A percentile compares a stretch with the other conserved stretches of the same genome.
phyloP scores from a whole-genome alignment of 1,139 yeast species.

The Hansenula anomala region DNA sequence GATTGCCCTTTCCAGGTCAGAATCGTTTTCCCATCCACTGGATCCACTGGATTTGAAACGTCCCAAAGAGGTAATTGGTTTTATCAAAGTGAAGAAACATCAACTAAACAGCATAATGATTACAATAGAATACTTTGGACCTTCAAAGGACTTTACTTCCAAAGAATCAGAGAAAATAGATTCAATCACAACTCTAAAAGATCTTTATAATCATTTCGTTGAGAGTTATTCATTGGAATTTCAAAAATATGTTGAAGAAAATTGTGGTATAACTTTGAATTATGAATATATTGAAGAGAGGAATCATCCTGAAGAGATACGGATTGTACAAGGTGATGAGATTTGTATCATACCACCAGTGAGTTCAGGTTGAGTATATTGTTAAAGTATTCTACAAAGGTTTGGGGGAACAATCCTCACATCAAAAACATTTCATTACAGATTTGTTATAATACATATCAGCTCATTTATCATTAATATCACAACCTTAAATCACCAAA shows the following conservation, averaged over 20 bases:
- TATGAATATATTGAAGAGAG: slow-evolving; percentile 12
- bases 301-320: background rate
- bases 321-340: slow-evolving; percentile 7
- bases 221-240: slow-evolving; percentile 5
- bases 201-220: slow-evolving; percentile 3
- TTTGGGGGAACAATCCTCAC: too few species aligned
- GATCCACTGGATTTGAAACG: too few species aligned
- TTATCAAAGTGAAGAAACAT: too few species aligned
- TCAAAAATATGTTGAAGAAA: slow-evolving; percentile 2
- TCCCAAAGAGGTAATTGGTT: too few species aligned
- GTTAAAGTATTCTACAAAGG: too few species aligned
- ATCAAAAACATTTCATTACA: too few species aligned
- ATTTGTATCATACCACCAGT: slow-evolving; percentile 19
- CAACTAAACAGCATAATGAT: background rate
- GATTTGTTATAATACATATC: too few species aligned
- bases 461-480: too few species aligned
- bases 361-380: slow-evolving; percentile 12
- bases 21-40: too few species aligned
- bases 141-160: slow-evolving; percentile 10
- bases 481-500: too few species aligned
- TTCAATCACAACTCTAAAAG: background rate
- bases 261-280: slow-evolving; percentile 15
- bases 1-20: too few species aligned
- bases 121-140: slow-evolving; percentile 15
- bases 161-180: slow-evolving; percentile 4